Evolutionary conservation across 768 basidiomycete genomes (phyloP), one percentile per base, ranked within the genome.

Genomic region (Phylloporus scabripes): DNA sequence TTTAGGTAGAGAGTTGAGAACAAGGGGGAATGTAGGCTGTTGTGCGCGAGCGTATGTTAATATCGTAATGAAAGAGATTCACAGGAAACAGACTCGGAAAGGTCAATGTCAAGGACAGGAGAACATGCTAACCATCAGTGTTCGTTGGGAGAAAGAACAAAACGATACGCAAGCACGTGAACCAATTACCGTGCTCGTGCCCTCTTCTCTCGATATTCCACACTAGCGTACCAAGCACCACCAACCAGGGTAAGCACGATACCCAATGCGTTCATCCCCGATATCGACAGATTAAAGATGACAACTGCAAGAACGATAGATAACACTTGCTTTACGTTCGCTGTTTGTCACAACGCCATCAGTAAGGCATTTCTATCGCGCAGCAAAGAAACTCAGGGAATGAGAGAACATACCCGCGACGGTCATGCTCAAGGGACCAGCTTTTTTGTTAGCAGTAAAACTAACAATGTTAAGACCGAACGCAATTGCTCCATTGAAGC

Each of bases 371-470:
- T 21, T 34, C 20, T n/a, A n/a, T 38, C 14, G 31, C 36, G 32
- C 39, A 29, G 5, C 28, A 40, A 11, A 24, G 36, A 26, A 24
- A 43, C 39, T 7, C 12, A 12, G 32, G 44, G 15, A 46, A 18
- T 8, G 20, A 24, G 23, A 15, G 20, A 45, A 73, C 81, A 48
- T 51, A 88, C 85, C 86, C 51, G 91, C 89, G 41, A 95, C 92
- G 9, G 87, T 90, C 87, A 94, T 95, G 41, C 85, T 87, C 54
- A 95, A 63, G 11, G 92, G 84, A 2, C 93, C 92, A 0, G 91
- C 84, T 62, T 87, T 83, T 67, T 85, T 85, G 70, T 98, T 99
- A n/a, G 96, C 90, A 34, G 88, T 89, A 62, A 99, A 96, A 64
- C 87, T 90, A 49, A 96, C 89, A 2, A 97, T 82, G 59, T 98